Conservation (phyloP, 495 filamentous ascomycete genomes). For the Pseudoneurospora amorphoporcata region DNA sequence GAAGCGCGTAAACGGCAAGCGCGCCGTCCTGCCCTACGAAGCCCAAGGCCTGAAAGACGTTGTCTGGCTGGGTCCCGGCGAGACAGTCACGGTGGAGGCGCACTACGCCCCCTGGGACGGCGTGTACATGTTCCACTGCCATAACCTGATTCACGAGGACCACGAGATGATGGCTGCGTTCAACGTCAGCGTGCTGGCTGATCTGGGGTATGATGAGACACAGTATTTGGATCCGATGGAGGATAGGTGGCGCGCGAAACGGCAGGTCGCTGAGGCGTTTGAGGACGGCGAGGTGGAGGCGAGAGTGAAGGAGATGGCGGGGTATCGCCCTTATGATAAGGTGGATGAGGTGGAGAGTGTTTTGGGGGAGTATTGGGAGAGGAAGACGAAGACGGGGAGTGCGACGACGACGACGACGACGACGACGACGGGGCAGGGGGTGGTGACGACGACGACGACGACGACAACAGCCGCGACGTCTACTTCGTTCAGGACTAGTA, state of each 20-base stretch:
- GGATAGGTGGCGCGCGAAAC: constrained; percentile 16
- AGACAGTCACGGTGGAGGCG: constrained; percentile 39
- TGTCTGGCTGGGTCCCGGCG: constrained; percentile 35
- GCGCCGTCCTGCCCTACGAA: constrained; percentile 38
- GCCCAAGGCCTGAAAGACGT: constrained; percentile 41
- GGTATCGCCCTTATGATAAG: constrained; percentile 18
- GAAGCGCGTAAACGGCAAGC: constrained; percentile 27
- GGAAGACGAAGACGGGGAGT: constrained; percentile 4
- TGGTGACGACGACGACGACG: not conserved
- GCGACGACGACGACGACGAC: not conserved
- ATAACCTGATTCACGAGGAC: constrained; percentile 50
- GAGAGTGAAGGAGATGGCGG: constrained; percentile 21
- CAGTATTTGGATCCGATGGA: constrained; percentile 29
- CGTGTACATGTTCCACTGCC: constrained; percentile 48
- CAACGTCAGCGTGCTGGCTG: constrained; percentile 38
- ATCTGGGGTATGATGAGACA: constrained; percentile 39
- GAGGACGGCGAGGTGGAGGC: not conserved
- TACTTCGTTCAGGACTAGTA: not conserved
- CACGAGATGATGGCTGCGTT: constrained; percentile 54
- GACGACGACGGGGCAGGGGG: not conserved
- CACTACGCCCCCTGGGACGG: constrained; percentile 44
- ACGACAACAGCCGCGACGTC: not conserved
- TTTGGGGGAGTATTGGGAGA: constrained; percentile 18
- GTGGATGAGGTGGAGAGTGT: constrained; percentile 14
- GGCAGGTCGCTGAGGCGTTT: not conserved